Conservation (phyloP, 106 monocot genomes). For the Chionographis japonica region DNA sequence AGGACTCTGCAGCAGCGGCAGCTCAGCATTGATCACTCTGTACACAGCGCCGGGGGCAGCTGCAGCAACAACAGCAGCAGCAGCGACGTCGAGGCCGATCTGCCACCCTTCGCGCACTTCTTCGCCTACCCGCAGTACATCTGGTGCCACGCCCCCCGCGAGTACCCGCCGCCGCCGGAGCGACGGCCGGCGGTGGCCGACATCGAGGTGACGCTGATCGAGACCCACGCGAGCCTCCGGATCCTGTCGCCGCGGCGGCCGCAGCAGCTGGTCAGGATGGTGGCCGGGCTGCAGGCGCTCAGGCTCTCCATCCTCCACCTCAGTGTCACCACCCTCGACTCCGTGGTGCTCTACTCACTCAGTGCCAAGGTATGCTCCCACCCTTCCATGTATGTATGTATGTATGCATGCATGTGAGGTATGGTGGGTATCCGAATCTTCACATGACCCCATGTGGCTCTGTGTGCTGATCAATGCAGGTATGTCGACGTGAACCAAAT, state of each 20-base stretch:
- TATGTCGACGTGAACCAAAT: constrained; percentile 12
- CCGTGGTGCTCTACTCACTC: constrained; percentile 85
- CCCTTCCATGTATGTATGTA: not conserved
- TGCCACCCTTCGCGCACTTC: constrained; percentile 77
- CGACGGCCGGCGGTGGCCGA: constrained; percentile 45
- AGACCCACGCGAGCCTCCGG: constrained; percentile 67
- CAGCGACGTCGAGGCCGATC: not conserved
- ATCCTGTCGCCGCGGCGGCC: constrained; percentile 54
- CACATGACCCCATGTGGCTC: not conserved
- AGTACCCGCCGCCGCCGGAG: constrained; percentile 24
- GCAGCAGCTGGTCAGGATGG: constrained; percentile 73
- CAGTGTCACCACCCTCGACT: constrained; percentile 69
- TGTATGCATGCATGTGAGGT: constrained; percentile 4
- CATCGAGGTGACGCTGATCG: constrained; percentile 75
- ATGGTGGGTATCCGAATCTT: too few species aligned
- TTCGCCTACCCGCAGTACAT: constrained; percentile 81
- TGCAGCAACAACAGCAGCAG: not conserved
- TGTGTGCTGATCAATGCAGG: not conserved
- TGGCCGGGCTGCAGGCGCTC: constrained; percentile 65
- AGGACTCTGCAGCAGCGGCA: constrained; percentile 36
- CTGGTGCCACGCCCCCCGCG: constrained; percentile 55
- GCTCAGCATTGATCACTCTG: not conserved
- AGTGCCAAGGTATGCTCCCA: constrained; percentile 68
- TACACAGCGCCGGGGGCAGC: constrained; percentile 1
- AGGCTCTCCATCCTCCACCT: constrained; percentile 71